phyloP scores from a whole-genome alignment of 2,329 filamentous ascomycete genomes.

The Helicocarpus griseus region DNA sequence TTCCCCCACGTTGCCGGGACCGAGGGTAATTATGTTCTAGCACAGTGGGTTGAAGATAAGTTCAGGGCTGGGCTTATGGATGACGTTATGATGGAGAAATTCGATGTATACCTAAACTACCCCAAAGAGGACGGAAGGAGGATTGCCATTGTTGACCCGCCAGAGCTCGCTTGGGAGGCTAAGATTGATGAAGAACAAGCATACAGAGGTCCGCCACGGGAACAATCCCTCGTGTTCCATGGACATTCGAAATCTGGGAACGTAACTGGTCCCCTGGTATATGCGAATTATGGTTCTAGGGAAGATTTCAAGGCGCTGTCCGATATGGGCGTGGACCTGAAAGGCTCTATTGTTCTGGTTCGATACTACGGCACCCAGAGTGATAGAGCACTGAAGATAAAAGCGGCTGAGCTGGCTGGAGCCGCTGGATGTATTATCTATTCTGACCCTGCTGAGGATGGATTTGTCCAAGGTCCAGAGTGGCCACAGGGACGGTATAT shows the following conservation, averaged over 20 bases:
- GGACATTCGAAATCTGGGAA: conserved; percentile 81
- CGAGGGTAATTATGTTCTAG: conserved; percentile 79
- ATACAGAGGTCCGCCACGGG: conserved; percentile 51
- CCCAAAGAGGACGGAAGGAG: conserved; percentile 65
- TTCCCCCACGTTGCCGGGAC: conserved; percentile 93
- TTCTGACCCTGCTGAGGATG: conserved; percentile 79
- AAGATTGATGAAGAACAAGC: conserved; percentile 71
- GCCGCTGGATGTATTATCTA: conserved; percentile 85
- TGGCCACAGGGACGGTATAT: conserved; percentile 72
- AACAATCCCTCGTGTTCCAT: conserved; percentile 73
- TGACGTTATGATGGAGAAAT: conserved; percentile 65
- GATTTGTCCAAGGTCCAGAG: conserved; percentile 60
- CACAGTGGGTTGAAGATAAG: conserved; percentile 70
- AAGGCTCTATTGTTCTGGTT: conserved; percentile 75
- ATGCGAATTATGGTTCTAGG: conserved; percentile 81
- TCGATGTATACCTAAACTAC: conserved; percentile 87
- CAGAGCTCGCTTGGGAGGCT: conserved; percentile 65
- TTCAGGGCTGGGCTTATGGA: conserved; percentile 67
- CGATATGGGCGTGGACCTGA: conserved; percentile 61
- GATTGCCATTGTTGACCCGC: conserved; percentile 67
- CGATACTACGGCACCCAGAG: conserved; percentile 65
- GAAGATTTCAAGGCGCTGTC: conserved; percentile 69
- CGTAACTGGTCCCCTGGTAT: conserved; percentile 76
- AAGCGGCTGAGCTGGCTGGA: conserved; percentile 77
- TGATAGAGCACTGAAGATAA: conserved; percentile 73